Conservation (phyloP, 495 filamentous ascomycete genomes). For the Neurospora hispaniola region DNA sequence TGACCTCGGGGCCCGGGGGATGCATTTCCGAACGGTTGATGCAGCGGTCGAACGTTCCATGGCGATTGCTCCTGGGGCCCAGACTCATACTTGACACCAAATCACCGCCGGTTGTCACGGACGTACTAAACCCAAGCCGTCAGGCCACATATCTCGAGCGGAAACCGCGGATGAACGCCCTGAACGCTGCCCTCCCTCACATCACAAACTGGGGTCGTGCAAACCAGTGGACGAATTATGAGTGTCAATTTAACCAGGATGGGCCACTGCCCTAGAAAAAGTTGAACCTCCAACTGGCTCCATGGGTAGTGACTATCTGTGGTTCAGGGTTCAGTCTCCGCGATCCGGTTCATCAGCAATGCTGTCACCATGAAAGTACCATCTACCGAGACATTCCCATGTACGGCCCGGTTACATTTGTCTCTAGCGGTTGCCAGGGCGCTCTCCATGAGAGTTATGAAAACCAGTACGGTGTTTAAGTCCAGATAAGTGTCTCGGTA, state of each 20-base stretch:
- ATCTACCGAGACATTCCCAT: background rate
- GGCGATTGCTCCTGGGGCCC: background rate
- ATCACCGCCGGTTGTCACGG: background rate
- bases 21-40: background rate
- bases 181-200: background rate
- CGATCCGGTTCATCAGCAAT: background rate
- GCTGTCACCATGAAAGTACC: background rate
- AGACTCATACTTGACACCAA: background rate
- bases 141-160: background rate
- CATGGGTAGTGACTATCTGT: background rate
- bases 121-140: background rate
- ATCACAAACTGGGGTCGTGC: background rate
- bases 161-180: background rate
- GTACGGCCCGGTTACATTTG: background rate
- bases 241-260: background rate
- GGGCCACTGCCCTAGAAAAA: background rate
- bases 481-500: background rate
- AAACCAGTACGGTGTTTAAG: background rate
- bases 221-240: background rate
- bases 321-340: background rate
- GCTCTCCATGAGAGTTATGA: background rate
- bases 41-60: background rate
- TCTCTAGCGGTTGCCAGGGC: background rate
- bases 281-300: background rate
- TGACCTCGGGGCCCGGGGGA: background rate